Conservation (phyloP, 2,329 filamentous ascomycete species). For the Trichoderma polysporum region DNA sequence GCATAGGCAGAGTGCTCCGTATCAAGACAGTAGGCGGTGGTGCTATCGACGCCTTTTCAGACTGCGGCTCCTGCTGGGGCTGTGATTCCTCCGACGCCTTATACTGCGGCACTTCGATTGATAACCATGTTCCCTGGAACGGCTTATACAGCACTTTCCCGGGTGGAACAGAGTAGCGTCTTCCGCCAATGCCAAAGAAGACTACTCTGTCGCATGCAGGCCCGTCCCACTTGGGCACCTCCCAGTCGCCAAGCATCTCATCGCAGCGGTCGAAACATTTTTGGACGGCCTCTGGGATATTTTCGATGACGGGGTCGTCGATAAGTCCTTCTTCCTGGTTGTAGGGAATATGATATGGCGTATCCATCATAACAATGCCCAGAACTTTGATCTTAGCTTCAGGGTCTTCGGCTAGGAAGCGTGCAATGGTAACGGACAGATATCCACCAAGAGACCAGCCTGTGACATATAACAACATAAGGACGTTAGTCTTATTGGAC, state of each 20-base stretch:
- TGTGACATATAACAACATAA: not conserved
- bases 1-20: constrained; percentile 23
- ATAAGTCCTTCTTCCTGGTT: constrained; percentile 21
- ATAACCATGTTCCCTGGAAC: constrained; percentile 24
- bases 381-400: constrained; percentile 27
- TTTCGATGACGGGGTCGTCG: constrained; percentile 24
- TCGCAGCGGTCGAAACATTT: constrained; percentile 35
- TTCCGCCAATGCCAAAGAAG: constrained; percentile 24
- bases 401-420: constrained; percentile 28
- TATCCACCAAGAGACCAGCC: constrained; percentile 35
- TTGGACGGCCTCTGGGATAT: constrained; percentile 29
- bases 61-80: not conserved
- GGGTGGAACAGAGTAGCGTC: constrained; percentile 23
- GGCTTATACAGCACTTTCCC: constrained; percentile 28
- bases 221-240: constrained; percentile 29
- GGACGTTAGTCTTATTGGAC: not conserved
- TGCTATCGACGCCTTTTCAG: constrained; percentile 1
- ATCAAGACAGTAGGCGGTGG: constrained; percentile 31
- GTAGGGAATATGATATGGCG: constrained; percentile 30
- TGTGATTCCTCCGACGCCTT: not conserved
- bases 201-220: constrained; percentile 19
- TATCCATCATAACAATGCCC: constrained; percentile 33
- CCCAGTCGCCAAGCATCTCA: constrained; percentile 33
- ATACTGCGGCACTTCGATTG: constrained; percentile 17
- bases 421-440: constrained; percentile 30